A percentile compares a stretch with the other conserved stretches of the same genome.
phyloP scores from a whole-genome alignment of 2,329 filamentous ascomycete genomes.

The Colletotrichum tanaceti region DNA sequence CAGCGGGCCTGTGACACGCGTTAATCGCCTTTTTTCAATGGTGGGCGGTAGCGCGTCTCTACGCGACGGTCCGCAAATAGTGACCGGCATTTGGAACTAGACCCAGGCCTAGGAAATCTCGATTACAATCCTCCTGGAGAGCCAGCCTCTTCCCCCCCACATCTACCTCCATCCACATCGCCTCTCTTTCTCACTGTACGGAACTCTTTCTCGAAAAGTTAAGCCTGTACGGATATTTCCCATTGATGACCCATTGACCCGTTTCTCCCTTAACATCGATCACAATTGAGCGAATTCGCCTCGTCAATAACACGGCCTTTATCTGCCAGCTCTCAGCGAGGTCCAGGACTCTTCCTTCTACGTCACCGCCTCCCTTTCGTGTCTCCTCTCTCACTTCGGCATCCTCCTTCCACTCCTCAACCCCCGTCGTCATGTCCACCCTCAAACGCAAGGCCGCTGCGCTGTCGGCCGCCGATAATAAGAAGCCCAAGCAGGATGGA shows the following conservation, averaged over 20 bases:
- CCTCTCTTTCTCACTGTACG: not conserved
- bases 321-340: slow-evolving; percentile 9
- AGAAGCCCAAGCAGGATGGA: slow-evolving; percentile 79
- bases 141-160: slow-evolving; percentile 20
- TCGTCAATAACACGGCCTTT: slow-evolving; percentile 1
- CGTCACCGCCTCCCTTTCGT: slow-evolving; percentile 10
- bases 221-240: no score
- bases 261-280: not conserved
- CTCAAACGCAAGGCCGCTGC: slow-evolving; percentile 75
- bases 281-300: slow-evolving; percentile 20
- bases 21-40: slow-evolving; percentile 16
- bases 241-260: slow-evolving; percentile 11
- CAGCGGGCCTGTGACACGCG: slow-evolving; percentile 26
- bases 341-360: slow-evolving; percentile 14
- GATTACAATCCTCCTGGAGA: slow-evolving; percentile 13
- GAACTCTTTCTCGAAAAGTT: no score
- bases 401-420: not conserved
- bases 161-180: not conserved
- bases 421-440: slow-evolving; percentile 58
- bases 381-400: not conserved
- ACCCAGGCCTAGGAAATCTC: slow-evolving; percentile 25
- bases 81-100: slow-evolving; percentile 26
- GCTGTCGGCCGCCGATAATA: slow-evolving; percentile 61
- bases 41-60: slow-evolving; percentile 27
- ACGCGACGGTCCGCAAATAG: slow-evolving; percentile 34